These are phyloP conservation scores for Gossypium thurberi DNA, from an alignment of 345 rosid genomes.

Conservation along the genomic window DNA sequence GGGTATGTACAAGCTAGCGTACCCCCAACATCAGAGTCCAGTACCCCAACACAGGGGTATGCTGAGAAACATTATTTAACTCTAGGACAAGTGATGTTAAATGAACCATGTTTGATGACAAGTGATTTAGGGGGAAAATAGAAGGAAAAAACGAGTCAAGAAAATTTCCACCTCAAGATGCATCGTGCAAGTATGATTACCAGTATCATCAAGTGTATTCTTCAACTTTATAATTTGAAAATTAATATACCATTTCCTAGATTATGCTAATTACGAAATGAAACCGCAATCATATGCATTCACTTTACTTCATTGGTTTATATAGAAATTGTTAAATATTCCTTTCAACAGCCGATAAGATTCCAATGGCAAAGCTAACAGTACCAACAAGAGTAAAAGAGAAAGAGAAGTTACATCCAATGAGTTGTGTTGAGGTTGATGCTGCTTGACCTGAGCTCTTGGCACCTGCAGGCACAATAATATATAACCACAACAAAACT, in stretches of 20 bases:
- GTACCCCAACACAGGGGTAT: too few relatives aligned
- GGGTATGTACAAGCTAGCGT: neutral
- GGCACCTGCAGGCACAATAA: constrained; percentile 39
- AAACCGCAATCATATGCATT: neutral
- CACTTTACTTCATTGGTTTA: neutral
- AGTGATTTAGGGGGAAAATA: neutral
- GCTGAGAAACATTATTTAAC: too few relatives aligned
- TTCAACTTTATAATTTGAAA: too few relatives aligned
- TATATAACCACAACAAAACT: constrained; percentile 9
- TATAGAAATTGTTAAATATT: neutral
- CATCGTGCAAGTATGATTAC: neutral
- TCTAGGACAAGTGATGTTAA: too few relatives aligned
- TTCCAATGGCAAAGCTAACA: neutral
- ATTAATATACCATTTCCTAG: neutral
- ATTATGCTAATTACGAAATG: neutral
- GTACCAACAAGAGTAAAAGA: neutral
- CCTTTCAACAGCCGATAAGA: neutral
- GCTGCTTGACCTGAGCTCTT: constrained; percentile 30
- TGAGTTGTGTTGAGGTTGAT: constrained; percentile 44
- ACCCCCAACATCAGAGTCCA: too few relatives aligned
- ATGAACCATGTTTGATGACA: neutral
- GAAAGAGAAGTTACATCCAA: constrained; percentile 45
- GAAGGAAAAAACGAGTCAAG: neutral
- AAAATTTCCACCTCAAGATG: neutral
- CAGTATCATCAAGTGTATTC: neutral